Evolutionary conservation across 805 yeast genomes (phyloP).

Genomic region (Zygosaccharomyces bailii): DNA sequence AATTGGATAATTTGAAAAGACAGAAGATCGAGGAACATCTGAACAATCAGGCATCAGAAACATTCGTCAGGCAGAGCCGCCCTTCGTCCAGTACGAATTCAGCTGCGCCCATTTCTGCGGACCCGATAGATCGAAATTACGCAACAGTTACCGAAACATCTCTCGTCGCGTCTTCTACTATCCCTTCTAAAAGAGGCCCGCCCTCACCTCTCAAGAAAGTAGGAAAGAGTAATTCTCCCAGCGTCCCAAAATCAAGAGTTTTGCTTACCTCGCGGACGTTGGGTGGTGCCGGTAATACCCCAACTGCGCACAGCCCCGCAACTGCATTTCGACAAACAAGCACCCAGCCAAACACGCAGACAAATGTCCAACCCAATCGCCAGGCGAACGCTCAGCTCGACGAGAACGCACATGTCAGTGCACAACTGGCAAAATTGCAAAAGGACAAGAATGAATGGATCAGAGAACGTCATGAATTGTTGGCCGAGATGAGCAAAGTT

Average conservation of each 20-base stretch:
- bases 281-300: slow-evolving; percentile 13
- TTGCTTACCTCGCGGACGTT: slow-evolving; percentile 26
- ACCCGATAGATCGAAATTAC: not conserved
- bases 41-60: slow-evolving; percentile 11
- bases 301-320: not conserved
- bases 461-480: slow-evolving; percentile 33
- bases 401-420: not conserved
- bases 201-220: slow-evolving; percentile 61
- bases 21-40: slow-evolving; percentile 56
- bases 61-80: not conserved
- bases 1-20: slow-evolving; percentile 73
- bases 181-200: slow-evolving; percentile 69
- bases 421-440: slow-evolving; percentile 43
- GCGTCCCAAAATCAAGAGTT: slow-evolving; percentile 17
- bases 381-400: slow-evolving; percentile 13
- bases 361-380: slow-evolving; percentile 17
- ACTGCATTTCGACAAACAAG: not conserved
- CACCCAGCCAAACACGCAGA: slow-evolving; percentile 5
- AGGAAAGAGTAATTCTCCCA: slow-evolving; percentile 12
- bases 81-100: not conserved
- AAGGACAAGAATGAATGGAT: slow-evolving; percentile 46
- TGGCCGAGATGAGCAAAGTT: slow-evolving; percentile 31
- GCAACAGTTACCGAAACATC: slow-evolving; percentile 2
- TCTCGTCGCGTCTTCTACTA: slow-evolving; percentile 28
- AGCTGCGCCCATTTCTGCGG: slow-evolving; percentile 6